Base-by-base conservation (phyloP, 2,329 filamentous ascomycete genomes). In the Cladophialophora carrionii region DNA sequence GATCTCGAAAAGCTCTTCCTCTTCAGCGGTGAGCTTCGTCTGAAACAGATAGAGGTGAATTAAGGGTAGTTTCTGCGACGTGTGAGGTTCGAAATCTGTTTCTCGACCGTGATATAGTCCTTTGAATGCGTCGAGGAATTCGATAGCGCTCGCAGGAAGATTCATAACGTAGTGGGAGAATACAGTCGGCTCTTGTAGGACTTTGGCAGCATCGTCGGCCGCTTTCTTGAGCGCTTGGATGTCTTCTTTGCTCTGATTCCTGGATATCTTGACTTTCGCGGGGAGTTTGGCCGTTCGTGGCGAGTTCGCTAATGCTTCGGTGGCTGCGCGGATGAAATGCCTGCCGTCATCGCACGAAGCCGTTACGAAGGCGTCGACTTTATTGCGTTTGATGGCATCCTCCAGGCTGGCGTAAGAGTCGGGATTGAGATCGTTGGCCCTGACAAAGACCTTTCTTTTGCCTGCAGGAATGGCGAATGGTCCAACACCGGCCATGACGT, bases 121-220 rank as follows among this genome's bases (percentile, higher is more conserved):
- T 22, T 87, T 85, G 81, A 92, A 96, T 12, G 82, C 81, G 32
- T 86, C 81, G 73, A 97, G 83, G 75, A 99, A 99, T 64, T 90
- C 88, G 66, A 95, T 88, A 0, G 95, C 94, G 0, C 88, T 90
- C 1, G 93, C 95, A 0, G 95, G 95, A 17, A 99, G 88, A 78
- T 99, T 99, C 91, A 99, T 97, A 70, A 98, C 90, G 76, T 93
- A 99, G 80, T 98, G 95, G n/a, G 88, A 85, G 75, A 98, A 91
- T 43, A 88, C 88, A 2, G 84, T 83, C 2, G 94, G 94, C 53
- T 92, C 82, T 10, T 71, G 61, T 20, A 82, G 74, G 78, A 64
- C 77, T 76, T 37, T 61, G 6, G 58, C 56, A 5, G 48, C 59
- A 14, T 61, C 63, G 49, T 68, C 41, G 6, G 62, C 64, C 66